Base-by-base conservation (phyloP, 352 stramenopile species). In the Globisporangium polare region DNA sequence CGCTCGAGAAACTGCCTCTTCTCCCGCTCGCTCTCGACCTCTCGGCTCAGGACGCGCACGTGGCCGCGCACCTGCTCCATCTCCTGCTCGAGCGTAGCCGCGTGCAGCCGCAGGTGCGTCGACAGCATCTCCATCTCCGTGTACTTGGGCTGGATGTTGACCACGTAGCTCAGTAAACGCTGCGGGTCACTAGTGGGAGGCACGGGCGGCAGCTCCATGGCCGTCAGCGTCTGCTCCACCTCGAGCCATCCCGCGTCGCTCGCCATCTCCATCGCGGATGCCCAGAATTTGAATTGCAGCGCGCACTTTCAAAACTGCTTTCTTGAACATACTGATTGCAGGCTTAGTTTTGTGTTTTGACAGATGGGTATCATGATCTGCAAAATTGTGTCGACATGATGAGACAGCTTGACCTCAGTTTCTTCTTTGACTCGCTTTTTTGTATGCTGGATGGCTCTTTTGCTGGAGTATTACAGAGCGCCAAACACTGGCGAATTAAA, bases 71-170 rank as follows among this genome's bases (percentile, higher is more conserved):
- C 51, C 54, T 91, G 83, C 61, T 88, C 86, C 58, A 92, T 74
- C 52, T 92, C 83, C 57, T 91, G 80, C 72, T 91, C 81, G 43
- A 94, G 60, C 8, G 75, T 80, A 24, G 81, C 83, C 26, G 77
- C 67, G 52, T 94, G 83, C 60, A 94, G 62, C 5, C 83, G 81
- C 43, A 92, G 66, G 64, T 94, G 86, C 2, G 81, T 92, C 55
- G 73, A 53, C 53, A 87, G 67, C 75, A 92, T 87, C 75, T 94
- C 86, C 81, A 94, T 92, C 65, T 92, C 82, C 0, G 73, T 83
- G 62, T 88, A 94, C n/a, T 77, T 77, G 8, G 86, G 86, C 43
- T 90, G 54, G 49, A 94, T 88, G 31, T 75, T 67, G 33, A 94
- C 72, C 53, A 91, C 86, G 60, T 90, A 94, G 27, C 75, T 74